Evolutionary conservation across 2,329 filamentous ascomycete genomes (phyloP).

Genomic region (Arthrobotrys pseudoclavata): DNA sequence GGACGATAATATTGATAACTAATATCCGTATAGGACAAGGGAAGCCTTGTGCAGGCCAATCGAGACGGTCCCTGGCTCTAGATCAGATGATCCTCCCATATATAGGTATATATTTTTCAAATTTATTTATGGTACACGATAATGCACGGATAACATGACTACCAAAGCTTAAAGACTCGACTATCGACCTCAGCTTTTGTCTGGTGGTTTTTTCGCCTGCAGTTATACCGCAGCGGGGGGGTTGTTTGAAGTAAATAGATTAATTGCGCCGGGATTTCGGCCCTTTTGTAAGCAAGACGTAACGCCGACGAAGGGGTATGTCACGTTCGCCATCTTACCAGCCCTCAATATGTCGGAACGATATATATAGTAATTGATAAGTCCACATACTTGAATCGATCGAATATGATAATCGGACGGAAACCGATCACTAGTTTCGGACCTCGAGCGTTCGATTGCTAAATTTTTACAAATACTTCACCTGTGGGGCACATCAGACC

Average conservation of each 20-base stretch:
- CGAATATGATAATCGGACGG: conserved; percentile 16
- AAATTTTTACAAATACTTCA: conserved; percentile 20
- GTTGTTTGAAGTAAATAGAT: conserved; percentile 45
- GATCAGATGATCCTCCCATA: conserved; percentile 44
- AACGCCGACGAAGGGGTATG: conserved; percentile 7
- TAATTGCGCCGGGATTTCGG: conserved; percentile 39
- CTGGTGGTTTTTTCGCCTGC: conserved; percentile 22
- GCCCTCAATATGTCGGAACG: conserved; percentile 32
- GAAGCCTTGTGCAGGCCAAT: conserved; percentile 23
- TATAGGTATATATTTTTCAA: conserved; percentile 18
- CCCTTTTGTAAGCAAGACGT: conserved; percentile 32
- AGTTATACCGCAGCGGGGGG: conserved; percentile 13
- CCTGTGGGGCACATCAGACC: conserved; percentile 15
- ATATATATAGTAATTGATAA: conserved; percentile 50
- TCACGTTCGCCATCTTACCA: conserved; percentile 41
- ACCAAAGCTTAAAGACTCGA: conserved; percentile 32
- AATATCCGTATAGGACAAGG: conserved; percentile 48
- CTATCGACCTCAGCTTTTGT: not conserved
- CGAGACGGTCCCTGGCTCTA: conserved; percentile 20
- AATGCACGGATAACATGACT: conserved; percentile 39
- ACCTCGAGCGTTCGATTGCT: conserved; percentile 23
- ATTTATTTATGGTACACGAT: conserved; percentile 36
- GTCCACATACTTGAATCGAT: conserved; percentile 13
- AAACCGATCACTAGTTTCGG: conserved; percentile 31
- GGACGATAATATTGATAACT: conserved; percentile 37